Percentiles rank a stretch among this genome's conserved stretches.
Conservation (phyloP, 176 grass and related monocot genomes). For the Ensete glaucum region DNA sequence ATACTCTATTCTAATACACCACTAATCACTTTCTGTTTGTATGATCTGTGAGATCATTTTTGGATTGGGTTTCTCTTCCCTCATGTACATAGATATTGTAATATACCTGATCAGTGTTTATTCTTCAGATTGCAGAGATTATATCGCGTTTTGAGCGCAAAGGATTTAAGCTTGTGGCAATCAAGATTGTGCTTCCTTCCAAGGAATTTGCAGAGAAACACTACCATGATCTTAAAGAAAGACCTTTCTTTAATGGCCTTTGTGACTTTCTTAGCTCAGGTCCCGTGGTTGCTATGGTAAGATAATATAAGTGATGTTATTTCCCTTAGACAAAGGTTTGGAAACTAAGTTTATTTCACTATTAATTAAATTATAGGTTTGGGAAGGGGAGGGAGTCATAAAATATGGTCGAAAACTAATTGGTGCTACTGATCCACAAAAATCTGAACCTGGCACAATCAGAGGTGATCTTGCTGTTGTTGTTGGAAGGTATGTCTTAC, state of each 20-base stretch:
- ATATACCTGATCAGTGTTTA: neutral
- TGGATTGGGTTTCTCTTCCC: neutral
- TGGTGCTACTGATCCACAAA: conserved; percentile 82
- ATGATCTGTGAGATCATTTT: neutral
- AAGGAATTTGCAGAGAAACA: conserved; percentile 81
- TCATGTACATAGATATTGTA: neutral
- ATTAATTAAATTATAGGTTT: conserved; percentile 38
- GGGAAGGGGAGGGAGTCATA: conserved; percentile 96
- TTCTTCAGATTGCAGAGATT: conserved; percentile 73
- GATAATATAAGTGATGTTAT: neutral
- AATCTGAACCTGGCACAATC: conserved; percentile 95
- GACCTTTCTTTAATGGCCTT: conserved; percentile 76
- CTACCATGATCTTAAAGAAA: conserved; percentile 83
- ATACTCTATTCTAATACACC: no score
- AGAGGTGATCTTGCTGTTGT: conserved; percentile 83
- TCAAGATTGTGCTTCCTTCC: conserved; percentile 80
- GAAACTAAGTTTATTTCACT: neutral
- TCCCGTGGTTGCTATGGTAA: conserved; percentile 90
- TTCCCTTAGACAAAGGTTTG: neutral
- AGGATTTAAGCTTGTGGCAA: conserved; percentile 81
- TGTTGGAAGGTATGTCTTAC: conserved; percentile 60
- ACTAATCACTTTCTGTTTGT: neutral
- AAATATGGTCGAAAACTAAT: conserved; percentile 91
- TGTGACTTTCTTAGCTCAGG: conserved; percentile 91
- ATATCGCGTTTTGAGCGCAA: conserved; percentile 78